Evolutionary conservation across 73 alveolate genomes (phyloP).

Genomic region (Tetrahymena thermophila): DNA sequence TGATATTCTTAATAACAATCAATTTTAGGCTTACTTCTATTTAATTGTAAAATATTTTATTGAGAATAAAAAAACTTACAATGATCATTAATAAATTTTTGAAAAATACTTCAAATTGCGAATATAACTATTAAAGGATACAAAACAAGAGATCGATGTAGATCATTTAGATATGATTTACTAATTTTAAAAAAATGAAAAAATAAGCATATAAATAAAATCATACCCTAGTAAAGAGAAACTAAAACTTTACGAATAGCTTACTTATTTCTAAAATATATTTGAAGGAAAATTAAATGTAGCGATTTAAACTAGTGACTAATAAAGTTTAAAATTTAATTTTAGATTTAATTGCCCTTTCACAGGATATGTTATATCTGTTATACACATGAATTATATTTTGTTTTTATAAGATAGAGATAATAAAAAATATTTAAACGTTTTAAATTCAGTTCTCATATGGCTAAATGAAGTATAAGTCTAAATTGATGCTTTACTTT

Average conservation of each 20-base stretch:
- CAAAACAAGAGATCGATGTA: neutral
- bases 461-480: too few relatives aligned
- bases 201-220: neutral
- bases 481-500: too few relatives aligned
- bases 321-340: too few relatives aligned
- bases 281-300: neutral
- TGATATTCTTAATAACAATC: neutral
- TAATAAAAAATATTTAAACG: too few relatives aligned
- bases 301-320: neutral
- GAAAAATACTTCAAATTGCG: neutral
- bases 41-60: neutral
- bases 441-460: too few relatives aligned
- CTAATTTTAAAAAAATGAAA: neutral
- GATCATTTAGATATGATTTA: neutral
- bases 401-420: neutral
- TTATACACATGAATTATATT: neutral
- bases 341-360: neutral
- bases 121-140: neutral
- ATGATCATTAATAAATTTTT: neutral
- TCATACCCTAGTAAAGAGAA: too few relatives aligned
- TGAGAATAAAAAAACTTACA: neutral
- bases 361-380: neutral
- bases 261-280: neutral
- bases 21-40: neutral
- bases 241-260: neutral